Percentiles rank a stretch among this genome's conserved stretches.
These are phyloP conservation scores for Cardamine occulta DNA, from an alignment of 345 rosid species.

Conservation along the genomic window DNA sequence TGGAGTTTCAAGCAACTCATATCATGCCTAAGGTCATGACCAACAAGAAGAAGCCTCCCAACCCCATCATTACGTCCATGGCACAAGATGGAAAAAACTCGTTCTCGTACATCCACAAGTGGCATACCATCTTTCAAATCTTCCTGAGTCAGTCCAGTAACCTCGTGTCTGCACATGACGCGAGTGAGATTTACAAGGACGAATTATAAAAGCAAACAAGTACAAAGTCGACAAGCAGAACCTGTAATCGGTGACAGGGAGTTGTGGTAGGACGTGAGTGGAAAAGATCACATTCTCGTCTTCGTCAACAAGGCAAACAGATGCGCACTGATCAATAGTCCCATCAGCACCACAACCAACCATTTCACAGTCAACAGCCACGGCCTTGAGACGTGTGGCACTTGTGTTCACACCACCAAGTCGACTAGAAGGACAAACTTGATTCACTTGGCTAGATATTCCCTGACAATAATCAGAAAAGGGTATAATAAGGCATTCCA, in stretches of 20 bases:
- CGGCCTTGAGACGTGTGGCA: slow-evolving; percentile 46
- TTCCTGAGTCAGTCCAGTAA: slow-evolving; percentile 74
- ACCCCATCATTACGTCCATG: slow-evolving; percentile 61
- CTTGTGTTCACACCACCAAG: slow-evolving; percentile 18
- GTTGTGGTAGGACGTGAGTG: slow-evolving; percentile 60
- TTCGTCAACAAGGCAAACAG: slow-evolving; percentile 72
- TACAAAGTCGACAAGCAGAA: slow-evolving; percentile 23
- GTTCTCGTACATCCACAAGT: slow-evolving; percentile 55
- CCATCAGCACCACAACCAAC: slow-evolving; percentile 76
- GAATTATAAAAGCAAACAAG: background rate
- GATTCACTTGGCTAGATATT: slow-evolving; percentile 29
- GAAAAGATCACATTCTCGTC: slow-evolving; percentile 65
- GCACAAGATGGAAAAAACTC: slow-evolving; percentile 52
- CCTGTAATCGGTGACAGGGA: slow-evolving; percentile 69
- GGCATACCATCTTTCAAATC: slow-evolving; percentile 64
- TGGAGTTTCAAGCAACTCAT: slow-evolving; percentile 62
- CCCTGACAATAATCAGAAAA: slow-evolving; percentile 20
- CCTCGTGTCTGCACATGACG: slow-evolving; percentile 51
- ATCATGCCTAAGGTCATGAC: slow-evolving; percentile 68
- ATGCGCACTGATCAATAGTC: slow-evolving; percentile 61
- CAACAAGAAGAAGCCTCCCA: slow-evolving; percentile 72
- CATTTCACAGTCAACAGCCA: slow-evolving; percentile 81
- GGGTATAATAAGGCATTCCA: background rate
- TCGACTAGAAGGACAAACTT: slow-evolving; percentile 24
- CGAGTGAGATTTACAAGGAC: slow-evolving; percentile 11